Percentiles rank a stretch among this genome's conserved stretches.
Evolutionary conservation across 2,329 filamentous ascomycete genomes (phyloP).

Genomic region (Calonectria naviculata): DNA sequence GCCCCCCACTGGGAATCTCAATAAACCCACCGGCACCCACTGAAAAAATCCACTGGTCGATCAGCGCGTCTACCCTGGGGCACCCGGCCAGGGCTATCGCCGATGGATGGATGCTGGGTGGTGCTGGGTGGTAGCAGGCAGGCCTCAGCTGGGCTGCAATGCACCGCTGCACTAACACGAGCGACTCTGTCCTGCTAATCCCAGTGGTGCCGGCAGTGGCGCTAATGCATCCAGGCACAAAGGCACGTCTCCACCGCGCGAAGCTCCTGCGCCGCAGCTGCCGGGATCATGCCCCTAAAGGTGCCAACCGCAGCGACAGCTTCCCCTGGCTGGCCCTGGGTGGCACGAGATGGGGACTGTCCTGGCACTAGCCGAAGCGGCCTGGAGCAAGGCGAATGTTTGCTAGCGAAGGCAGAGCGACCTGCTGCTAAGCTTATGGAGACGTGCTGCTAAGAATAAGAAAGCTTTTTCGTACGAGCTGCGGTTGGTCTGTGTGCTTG

Average conservation of each 20-base stretch:
- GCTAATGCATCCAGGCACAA: constrained; percentile 35
- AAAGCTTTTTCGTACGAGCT: neutral
- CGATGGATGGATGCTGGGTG: neutral
- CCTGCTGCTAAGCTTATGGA: neutral
- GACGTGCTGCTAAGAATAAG: neutral
- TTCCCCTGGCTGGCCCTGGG: neutral
- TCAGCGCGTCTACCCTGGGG: too few relatives aligned
- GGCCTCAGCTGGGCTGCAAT: neutral
- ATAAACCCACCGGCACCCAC: neutral
- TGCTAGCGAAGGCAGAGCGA: constrained; percentile 1
- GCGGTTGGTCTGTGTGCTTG: constrained; percentile 3
- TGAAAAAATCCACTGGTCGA: too few relatives aligned
- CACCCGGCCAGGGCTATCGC: neutral
- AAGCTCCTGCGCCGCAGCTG: neutral
- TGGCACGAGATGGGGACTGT: neutral
- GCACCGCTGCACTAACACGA: constrained; percentile 26
- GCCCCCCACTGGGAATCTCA: constrained; percentile 1
- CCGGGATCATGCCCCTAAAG: neutral
- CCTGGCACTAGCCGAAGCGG: neutral
- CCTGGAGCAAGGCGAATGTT: constrained; percentile 1
- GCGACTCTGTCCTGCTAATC: constrained; percentile 26
- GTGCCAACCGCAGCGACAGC: too few relatives aligned
- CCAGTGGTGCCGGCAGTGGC: constrained; percentile 28
- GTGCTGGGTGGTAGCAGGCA: neutral
- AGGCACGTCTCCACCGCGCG: constrained; percentile 1